These are phyloP conservation scores for Erigeron canadensis DNA, from an alignment of 129 eudicot genomes.

Conservation along the genomic window DNA sequence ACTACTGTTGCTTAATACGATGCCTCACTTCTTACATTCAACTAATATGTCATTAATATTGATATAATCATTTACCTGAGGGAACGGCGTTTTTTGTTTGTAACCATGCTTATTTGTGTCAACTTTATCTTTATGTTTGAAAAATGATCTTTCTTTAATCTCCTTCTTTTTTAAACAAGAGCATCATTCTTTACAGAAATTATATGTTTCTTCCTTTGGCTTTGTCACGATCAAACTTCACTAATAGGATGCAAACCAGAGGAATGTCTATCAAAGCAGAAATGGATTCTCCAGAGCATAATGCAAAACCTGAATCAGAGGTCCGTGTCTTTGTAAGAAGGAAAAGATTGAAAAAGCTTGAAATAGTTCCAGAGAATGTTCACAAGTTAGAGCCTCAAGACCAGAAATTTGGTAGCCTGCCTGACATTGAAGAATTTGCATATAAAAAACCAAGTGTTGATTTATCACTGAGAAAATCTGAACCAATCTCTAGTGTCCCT, in stretches of 20 bases:
- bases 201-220: conserved; percentile 25
- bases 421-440: conserved; percentile 85
- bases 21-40: background rate
- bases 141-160: background rate
- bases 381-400: conserved; percentile 32
- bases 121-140: background rate
- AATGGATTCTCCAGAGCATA: conserved; percentile 24
- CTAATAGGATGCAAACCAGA: conserved; percentile 30
- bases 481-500: conserved; percentile 5
- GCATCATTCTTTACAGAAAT: conserved; percentile 29
- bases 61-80: background rate
- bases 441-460: conserved; percentile 38
- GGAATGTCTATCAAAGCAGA: conserved; percentile 35
- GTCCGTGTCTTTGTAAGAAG: conserved; percentile 49
- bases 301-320: conserved; percentile 36
- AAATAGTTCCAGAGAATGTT: conserved; percentile 27
- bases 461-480: conserved; percentile 26
- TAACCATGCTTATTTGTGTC: background rate
- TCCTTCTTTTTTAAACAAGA: background rate
- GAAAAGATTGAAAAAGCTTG: conserved; percentile 45
- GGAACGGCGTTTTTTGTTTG: background rate
- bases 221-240: conserved; percentile 25
- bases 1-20: background rate
- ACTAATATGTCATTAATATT: background rate
- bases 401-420: conserved; percentile 40